These are phyloP conservation scores for Begonia peltatifolia DNA, from an alignment of 306 rosid species.

Conservation along the genomic window DNA sequence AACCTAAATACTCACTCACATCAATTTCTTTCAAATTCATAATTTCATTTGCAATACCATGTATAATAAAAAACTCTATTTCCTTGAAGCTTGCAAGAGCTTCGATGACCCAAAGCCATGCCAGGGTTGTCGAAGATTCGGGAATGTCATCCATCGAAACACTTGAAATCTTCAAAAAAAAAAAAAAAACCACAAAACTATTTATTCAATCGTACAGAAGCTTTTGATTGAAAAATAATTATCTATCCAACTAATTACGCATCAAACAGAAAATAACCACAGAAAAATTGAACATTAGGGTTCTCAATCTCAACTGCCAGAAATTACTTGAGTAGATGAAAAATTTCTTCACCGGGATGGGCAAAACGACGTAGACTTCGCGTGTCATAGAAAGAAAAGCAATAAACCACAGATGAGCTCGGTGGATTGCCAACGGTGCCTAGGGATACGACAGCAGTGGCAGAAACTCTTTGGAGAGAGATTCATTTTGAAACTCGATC, in stretches of 20 bases:
- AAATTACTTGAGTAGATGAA: no score
- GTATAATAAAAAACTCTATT: not conserved
- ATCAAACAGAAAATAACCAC: not conserved
- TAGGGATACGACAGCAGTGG: no score
- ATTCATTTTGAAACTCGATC: no score
- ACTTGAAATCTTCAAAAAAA: not conserved
- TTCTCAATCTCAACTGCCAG: no score
- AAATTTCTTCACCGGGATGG: no score
- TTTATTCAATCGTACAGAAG: not conserved
- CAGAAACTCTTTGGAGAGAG: no score
- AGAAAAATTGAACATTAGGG: not conserved
- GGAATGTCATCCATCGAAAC: not conserved
- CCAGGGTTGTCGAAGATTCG: not conserved
- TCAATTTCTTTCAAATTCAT: not conserved
- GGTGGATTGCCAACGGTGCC: no score
- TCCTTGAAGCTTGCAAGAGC: constrained; percentile 1
- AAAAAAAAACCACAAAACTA: not conserved
- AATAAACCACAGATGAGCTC: no score
- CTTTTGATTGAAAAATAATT: not conserved
- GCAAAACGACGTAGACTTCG: no score
- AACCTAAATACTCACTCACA: not conserved
- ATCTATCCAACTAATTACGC: not conserved
- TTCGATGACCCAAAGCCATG: constrained; percentile 1
- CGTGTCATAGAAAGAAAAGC: no score
- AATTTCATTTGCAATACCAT: not conserved